A percentile compares a stretch with the other conserved stretches of the same genome.
These are phyloP conservation scores for Globisporangium parvum DNA, from an alignment of 352 stramenopile species.

Conservation along the genomic window DNA sequence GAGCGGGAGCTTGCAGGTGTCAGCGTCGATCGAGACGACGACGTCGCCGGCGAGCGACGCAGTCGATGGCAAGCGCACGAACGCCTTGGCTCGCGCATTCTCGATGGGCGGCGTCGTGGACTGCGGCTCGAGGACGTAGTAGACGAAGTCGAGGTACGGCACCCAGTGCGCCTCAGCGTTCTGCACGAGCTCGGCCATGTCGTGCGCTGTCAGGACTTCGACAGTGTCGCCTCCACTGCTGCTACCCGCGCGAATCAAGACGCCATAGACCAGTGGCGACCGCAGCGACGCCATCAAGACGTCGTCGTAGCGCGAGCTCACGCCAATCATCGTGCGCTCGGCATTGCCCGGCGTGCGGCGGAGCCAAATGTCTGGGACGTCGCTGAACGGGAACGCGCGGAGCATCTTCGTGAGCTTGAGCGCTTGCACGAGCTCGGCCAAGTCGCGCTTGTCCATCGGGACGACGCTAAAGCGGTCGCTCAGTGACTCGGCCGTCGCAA, in stretches of 20 bases:
- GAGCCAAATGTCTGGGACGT: constrained; percentile 53
- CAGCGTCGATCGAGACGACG: constrained; percentile 52
- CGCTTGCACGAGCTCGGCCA: constrained; percentile 30
- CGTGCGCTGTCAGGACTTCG: constrained; percentile 39
- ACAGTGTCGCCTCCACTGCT: constrained; percentile 17
- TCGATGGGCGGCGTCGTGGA: constrained; percentile 13
- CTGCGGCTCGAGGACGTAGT: constrained; percentile 34
- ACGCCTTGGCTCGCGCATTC: constrained; percentile 40
- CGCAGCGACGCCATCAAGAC: constrained; percentile 54
- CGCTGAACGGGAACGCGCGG: constrained; percentile 52
- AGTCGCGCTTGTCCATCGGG: constrained; percentile 43
- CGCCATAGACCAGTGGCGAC: constrained; percentile 50
- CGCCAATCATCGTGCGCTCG: constrained; percentile 35
- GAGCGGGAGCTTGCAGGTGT: constrained; percentile 39
- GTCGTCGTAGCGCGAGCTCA: constrained; percentile 51
- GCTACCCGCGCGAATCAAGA: constrained; percentile 40
- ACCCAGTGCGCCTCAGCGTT: constrained; percentile 36
- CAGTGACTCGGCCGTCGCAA: constrained; percentile 44
- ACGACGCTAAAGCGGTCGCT: constrained; percentile 31
- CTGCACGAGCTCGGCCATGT: constrained; percentile 46
- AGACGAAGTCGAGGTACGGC: constrained; percentile 58
- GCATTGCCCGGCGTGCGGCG: constrained; percentile 30
- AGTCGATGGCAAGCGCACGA: constrained; percentile 34
- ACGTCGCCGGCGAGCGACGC: constrained; percentile 37
- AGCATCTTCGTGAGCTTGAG: constrained; percentile 49